Evolutionary conservation across 805 yeast species (phyloP), one percentile per base, ranked within the genome.

Genomic region (Suhomyces prunicola): DNA sequence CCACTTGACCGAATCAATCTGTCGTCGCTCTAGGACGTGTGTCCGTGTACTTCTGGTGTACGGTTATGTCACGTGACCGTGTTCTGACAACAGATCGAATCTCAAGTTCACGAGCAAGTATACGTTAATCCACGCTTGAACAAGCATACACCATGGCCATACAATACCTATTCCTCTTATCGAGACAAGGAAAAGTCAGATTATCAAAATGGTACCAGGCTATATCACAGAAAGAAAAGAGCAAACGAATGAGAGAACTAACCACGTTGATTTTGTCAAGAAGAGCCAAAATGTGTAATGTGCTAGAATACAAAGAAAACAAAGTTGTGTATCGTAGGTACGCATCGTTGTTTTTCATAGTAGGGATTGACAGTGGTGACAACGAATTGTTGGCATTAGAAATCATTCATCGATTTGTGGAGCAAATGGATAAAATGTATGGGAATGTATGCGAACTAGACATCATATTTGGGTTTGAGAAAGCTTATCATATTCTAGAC

Each of bases 401-500:
- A 64, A 75, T 88, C 15, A 86, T 94, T 49, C 99, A 94, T 68
- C 78, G 97, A 55, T 94, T 86, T 67, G 99, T 94, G 41, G 99
- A 94, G 69, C 91, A 90, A 58, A 90, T 94, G 97, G 99, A 94
- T 74, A 87, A 88, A 61, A 84, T 91, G 54, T 94, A 90, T 66
- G 97, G 97, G 10, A 93, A 90, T 64, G 99, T 94, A 15, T 91
- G 97, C 71, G 99, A 94, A 68, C 77, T 94, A 62, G 99, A 94
- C 72, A 94, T 94, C 57, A 94, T 94, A 48, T 94, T 94, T 80
- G 94, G 96, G 64, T 94, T 94, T 72, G 89, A 88, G 61, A 88
- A 89, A 66, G 97, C 98, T 0, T 94, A 94, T 68, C 88, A 90
- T 70, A 87, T 94, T 10, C 74, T 94, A 57, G 97, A 94, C 68